Evolutionary conservation across 2,329 filamentous ascomycete genomes (phyloP).

Genomic region (Ceratocystis diversiconidia): DNA sequence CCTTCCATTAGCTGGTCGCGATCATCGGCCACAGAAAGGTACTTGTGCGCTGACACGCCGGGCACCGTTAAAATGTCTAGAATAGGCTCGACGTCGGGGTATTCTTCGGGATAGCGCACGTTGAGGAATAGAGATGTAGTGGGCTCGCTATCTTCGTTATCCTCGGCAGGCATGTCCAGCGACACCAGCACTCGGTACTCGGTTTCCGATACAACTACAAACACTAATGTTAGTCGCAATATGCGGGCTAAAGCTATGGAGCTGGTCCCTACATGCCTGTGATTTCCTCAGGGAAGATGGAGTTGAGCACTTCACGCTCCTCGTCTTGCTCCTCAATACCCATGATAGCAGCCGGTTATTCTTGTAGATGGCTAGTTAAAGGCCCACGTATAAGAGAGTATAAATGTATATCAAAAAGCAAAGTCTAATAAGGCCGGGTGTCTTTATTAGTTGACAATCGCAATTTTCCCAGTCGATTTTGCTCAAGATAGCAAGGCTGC

Average conservation of each 20-base stretch:
- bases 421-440: background rate
- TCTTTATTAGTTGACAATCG: background rate
- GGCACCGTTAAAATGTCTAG: slow-evolving; percentile 66
- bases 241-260: background rate
- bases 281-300: slow-evolving; percentile 96
- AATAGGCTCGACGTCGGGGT: slow-evolving; percentile 73
- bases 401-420: background rate
- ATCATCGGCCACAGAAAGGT: slow-evolving; percentile 70
- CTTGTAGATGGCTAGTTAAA: background rate
- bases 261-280: slow-evolving; percentile 44
- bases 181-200: slow-evolving; percentile 75
- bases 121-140: slow-evolving; percentile 60
- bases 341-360: slow-evolving; percentile 29
- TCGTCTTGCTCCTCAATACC: slow-evolving; percentile 80
- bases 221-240: background rate
- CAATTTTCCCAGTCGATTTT: background rate
- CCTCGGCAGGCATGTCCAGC: slow-evolving; percentile 61
- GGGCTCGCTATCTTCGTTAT: slow-evolving; percentile 43
- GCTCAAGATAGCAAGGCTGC: background rate
- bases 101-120: slow-evolving; percentile 76
- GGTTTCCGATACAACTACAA: slow-evolving; percentile 69
- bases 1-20: slow-evolving; percentile 57
- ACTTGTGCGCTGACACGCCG: slow-evolving; percentile 51
- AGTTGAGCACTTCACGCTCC: slow-evolving; percentile 93
- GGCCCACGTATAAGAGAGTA: background rate